Evolutionary conservation across 306 rosid genomes (phyloP), one percentile per base, ranked within the genome.

Genomic region (Pyrus pyrifolia): DNA sequence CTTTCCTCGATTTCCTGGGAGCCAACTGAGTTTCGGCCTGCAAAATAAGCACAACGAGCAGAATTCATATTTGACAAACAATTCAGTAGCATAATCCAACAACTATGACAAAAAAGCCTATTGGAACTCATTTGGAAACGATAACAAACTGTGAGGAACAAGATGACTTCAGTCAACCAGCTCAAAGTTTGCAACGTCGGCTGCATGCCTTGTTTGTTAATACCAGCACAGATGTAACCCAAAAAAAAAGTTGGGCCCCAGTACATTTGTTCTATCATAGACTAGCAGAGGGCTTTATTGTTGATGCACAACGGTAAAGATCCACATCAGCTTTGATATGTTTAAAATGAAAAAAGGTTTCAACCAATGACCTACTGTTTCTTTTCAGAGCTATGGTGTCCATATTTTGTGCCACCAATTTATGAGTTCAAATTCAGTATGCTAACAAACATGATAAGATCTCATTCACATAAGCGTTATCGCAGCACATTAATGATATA

Each of bases 1-100:
- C 82, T 81, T 86, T 93, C 85, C 87, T 90, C 9, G 81, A 30
- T 79, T 93, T 93, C 84, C 87, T 82, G 15, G 96, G 82, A 63
- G 94, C 86, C 89, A 93, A 81, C 76, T 93, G 97, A 27, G 90
- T 38, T 83, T 91, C 96, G 0, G 96, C 80, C 97, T 94, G 82
- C 84, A 72, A 40, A 84, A 64, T 4, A 83, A 15, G n/a, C 17
- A 49, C 5, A 70, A 45, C 42, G 5, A 8, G 68, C 17, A 59
- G 52, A 60, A 38, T 66, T 18, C n/a, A 53, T 13, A 59, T 73
- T 44, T 35, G 42, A 25, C 6, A 59, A 73, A 59, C 76, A 59
- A 2, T 59, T 11, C 3, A 12, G 51, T 21, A 21, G 9, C 25
- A 73, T 9, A 6, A 45, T 23, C 68, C 25, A 59, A 3, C 8